Evolutionary conservation across 306 rosid species (phyloP).

Genomic region (Corylus avellana): DNA sequence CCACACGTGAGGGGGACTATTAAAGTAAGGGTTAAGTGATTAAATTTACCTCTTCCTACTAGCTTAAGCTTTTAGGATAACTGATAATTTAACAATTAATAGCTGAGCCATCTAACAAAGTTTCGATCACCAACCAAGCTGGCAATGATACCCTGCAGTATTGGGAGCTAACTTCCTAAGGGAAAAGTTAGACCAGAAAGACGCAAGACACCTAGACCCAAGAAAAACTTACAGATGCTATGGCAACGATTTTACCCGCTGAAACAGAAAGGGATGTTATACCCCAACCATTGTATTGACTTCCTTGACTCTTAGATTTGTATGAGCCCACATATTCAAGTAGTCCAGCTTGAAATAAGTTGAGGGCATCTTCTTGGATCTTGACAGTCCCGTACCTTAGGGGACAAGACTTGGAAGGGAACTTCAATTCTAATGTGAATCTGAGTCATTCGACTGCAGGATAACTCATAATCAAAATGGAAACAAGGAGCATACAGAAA

Average conservation of each 20-base stretch:
- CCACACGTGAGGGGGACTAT: too few species aligned
- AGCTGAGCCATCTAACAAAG: too few species aligned
- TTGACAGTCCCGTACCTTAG: slow-evolving; percentile 78
- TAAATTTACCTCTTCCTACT: too few species aligned
- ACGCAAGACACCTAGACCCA: slow-evolving; percentile 15
- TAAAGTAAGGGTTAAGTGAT: too few species aligned
- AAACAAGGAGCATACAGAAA: slow-evolving; percentile 5
- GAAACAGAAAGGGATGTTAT: slow-evolving; percentile 79
- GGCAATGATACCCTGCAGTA: neutral
- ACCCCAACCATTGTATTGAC: slow-evolving; percentile 63
- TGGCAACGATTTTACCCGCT: slow-evolving; percentile 81
- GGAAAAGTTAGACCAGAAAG: slow-evolving; percentile 12
- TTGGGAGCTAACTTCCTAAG: neutral
- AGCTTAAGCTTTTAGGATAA: too few species aligned
- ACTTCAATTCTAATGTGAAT: slow-evolving; percentile 56
- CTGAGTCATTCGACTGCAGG: slow-evolving; percentile 67
- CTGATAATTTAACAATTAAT: too few species aligned
- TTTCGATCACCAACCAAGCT: neutral
- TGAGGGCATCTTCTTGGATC: slow-evolving; percentile 92
- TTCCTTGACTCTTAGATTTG: slow-evolving; percentile 47
- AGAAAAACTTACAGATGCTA: slow-evolving; percentile 79
- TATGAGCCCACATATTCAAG: slow-evolving; percentile 65
- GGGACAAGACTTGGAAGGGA: slow-evolving; percentile 94
- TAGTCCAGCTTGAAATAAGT: slow-evolving; percentile 78
- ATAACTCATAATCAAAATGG: slow-evolving; percentile 27